phyloP scores from a whole-genome alignment of 192 early-diverging fungal genomes.

The Fimicolochytrium jonesii region DNA sequence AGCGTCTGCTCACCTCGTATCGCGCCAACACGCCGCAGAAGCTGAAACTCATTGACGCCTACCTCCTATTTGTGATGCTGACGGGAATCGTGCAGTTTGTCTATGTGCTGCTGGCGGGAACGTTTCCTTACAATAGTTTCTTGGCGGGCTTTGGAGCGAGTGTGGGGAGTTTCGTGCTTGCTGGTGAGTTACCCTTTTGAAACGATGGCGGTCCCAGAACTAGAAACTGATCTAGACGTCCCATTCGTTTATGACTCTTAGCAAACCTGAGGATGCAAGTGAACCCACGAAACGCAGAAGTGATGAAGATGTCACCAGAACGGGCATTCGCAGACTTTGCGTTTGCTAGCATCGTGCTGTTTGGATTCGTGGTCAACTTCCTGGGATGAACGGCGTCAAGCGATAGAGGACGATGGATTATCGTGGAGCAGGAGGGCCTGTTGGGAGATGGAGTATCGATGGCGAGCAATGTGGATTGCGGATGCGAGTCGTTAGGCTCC shows the following conservation, averaged over 20 bases:
- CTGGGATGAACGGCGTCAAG: slow-evolving; percentile 76
- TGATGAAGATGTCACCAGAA: slow-evolving; percentile 71
- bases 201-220: background rate
- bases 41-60: slow-evolving; percentile 89
- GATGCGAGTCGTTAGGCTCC: too few relatives aligned
- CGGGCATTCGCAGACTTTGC: slow-evolving; percentile 94
- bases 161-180: slow-evolving; percentile 88
- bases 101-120: slow-evolving; percentile 81
- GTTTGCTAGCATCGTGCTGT: slow-evolving; percentile 79
- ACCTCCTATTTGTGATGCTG: slow-evolving; percentile 85
- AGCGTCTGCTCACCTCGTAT: slow-evolving; percentile 44
- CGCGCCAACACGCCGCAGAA: slow-evolving; percentile 64
- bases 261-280: slow-evolving; percentile 93
- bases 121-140: slow-evolving; percentile 98
- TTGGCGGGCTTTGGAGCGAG: slow-evolving; percentile 90
- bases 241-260: too few relatives aligned
- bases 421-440: too few relatives aligned
- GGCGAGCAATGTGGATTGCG: too few relatives aligned
- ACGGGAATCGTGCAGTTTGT: slow-evolving; percentile 89
- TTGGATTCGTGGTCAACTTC: slow-evolving; percentile 88
- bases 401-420: too few relatives aligned
- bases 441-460: too few relatives aligned
- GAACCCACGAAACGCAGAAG: slow-evolving; percentile 76
- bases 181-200: slow-evolving; percentile 46
- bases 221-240: too few relatives aligned